These are phyloP conservation scores for Annona cherimola DNA, from an alignment of 164 flowering plant genomes.

Conservation along the genomic window DNA sequence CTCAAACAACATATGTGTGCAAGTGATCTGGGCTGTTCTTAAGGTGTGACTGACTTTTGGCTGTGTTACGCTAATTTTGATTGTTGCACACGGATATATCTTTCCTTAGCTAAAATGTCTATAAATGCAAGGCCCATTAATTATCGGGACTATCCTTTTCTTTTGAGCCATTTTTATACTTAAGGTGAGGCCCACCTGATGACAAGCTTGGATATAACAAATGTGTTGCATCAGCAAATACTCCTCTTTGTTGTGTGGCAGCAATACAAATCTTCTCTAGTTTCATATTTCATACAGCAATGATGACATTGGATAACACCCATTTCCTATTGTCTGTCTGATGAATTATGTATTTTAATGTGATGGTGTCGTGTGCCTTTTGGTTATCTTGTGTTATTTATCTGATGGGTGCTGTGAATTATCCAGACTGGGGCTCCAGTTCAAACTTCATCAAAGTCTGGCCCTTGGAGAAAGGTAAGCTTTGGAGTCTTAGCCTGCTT, in stretches of 20 bases:
- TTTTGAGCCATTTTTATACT: too few species aligned
- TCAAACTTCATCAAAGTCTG: conserved; percentile 28
- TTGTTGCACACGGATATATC: too few species aligned
- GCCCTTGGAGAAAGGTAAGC: conserved; percentile 33
- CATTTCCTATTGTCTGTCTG: background rate
- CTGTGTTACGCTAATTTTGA: too few species aligned
- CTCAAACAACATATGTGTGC: background rate
- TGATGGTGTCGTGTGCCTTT: background rate
- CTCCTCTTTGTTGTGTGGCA: too few species aligned
- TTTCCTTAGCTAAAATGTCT: too few species aligned
- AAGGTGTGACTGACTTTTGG: background rate
- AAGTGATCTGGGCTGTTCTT: background rate
- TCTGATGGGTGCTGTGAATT: background rate
- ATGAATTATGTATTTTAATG: background rate
- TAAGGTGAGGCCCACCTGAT: too few species aligned
- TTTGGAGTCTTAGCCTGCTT: background rate
- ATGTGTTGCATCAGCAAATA: too few species aligned
- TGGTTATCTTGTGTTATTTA: background rate
- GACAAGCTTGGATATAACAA: too few species aligned
- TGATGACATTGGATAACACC: background rate
- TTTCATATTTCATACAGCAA: too few species aligned
- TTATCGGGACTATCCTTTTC: too few species aligned
- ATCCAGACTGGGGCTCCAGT: conserved; percentile 20
- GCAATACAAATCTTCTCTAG: too few species aligned
- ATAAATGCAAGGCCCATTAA: too few species aligned